Base-by-base conservation (phyloP, 129 eudicot species). In the Logfia minima region DNA sequence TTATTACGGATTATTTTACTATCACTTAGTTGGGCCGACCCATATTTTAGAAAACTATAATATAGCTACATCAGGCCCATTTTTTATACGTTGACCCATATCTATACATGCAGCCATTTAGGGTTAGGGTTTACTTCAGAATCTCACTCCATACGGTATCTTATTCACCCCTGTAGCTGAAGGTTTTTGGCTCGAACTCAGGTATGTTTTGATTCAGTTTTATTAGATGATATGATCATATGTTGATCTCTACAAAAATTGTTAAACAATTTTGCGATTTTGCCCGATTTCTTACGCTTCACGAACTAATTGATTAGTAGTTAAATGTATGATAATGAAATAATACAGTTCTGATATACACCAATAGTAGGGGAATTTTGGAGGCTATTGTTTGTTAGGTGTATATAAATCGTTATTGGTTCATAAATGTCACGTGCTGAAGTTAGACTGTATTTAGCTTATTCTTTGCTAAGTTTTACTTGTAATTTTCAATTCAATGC, bases 151-250 rank as follows among this genome's bases (percentile, higher is more conserved):
- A 37, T n/a, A 0, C 78, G 22, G 6, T 41, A 41, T 16, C 66
- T 28, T 32, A 66, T 53, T 72, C 67, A 21, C 21, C 68, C 34
- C 68, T 58, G 77, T 37, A 22, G 68, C 68, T 41, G 26, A 21
- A 74, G 39, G 26, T 37, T 60, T 59, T 26, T 63, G 2, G 10
- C 58, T 23, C 77, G 2, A 8, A 37, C 22, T 39, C 78, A 60
- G 78, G 78, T 74, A 35, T 37, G 9, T 21, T 37, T 23, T 32
- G 24, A 18, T 59, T 39, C 11, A 37, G 60, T 5, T 24, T 22
- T 21, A 10, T 29, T 8, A 43, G 14, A 1, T 0, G 8, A 8
- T 66, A 17, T 4, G 22, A 17, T 66, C 26, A 1, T 58, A 1
- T 22, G 28, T 21, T 69, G 48, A 41, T 41, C 1, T 10, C 10